These are phyloP conservation scores for Pseudogymnoascus sp. DNA, from an alignment of 2,329 filamentous ascomycete genomes.

Conservation along the genomic window DNA sequence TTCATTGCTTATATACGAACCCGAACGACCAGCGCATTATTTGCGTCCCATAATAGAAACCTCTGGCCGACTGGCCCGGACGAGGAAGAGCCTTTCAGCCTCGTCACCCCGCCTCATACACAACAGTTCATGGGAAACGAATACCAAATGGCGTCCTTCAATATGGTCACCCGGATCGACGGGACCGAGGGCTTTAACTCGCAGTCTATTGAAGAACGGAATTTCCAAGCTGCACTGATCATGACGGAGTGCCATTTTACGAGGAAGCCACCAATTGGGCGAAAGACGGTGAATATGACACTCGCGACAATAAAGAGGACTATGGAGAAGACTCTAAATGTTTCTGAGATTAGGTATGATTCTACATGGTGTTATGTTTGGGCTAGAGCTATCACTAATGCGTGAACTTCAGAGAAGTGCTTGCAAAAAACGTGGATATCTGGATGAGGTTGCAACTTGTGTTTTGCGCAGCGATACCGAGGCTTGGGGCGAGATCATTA, in stretches of 20 bases:
- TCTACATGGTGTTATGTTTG: background rate
- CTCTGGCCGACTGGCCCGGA: background rate
- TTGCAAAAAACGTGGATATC: conserved; percentile 54
- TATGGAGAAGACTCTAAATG: conserved; percentile 53
- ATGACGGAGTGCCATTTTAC: conserved; percentile 54
- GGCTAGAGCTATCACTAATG: background rate
- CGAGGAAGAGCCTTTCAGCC: background rate
- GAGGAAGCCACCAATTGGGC: conserved; percentile 47
- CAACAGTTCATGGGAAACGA: conserved; percentile 4
- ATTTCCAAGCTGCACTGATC: conserved; percentile 51
- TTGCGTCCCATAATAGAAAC: background rate
- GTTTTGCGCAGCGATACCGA: conserved; percentile 52
- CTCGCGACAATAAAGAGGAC: conserved; percentile 51
- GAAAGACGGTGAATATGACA: conserved; percentile 45
- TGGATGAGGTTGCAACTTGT: conserved; percentile 58
- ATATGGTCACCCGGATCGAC: conserved; percentile 9
- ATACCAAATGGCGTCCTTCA: conserved; percentile 9
- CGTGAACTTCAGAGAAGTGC: conserved; percentile 38
- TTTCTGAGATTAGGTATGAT: conserved; percentile 48
- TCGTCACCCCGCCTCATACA: background rate
- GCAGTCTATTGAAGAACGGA: conserved; percentile 54
- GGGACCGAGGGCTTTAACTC: conserved; percentile 16
- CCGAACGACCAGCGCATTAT: background rate
- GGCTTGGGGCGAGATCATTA: conserved; percentile 50
- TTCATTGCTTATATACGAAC: background rate